Conservation (phyloP, 306 rosid species). For the Vigna mungo region DNA sequence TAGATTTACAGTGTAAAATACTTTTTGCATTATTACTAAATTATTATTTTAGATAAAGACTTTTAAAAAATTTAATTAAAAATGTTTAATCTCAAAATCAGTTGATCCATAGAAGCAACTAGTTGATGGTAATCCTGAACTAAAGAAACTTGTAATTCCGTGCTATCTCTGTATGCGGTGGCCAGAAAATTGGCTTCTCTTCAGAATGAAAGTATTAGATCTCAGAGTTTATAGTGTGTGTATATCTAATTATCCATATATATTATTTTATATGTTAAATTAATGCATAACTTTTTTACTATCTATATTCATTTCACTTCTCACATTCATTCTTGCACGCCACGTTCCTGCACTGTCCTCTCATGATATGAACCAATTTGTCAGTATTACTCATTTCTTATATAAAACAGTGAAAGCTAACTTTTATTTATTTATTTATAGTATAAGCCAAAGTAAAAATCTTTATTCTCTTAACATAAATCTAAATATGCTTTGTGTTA, state of each 20-base stretch:
- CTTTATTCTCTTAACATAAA: slow-evolving; percentile 3
- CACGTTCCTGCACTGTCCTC: slow-evolving; percentile 4
- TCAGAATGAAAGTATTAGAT: neutral
- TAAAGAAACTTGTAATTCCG: neutral
- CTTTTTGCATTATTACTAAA: neutral
- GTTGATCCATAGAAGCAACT: neutral
- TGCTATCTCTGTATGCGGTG: neutral
- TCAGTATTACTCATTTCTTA: slow-evolving; percentile 9
- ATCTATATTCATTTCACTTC: neutral
- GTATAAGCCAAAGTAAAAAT: slow-evolving; percentile 29
- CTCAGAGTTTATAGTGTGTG: neutral
- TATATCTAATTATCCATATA: neutral
- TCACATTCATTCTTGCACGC: slow-evolving; percentile 37
- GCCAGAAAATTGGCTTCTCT: neutral
- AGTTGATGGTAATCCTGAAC: neutral
- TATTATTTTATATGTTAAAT: neutral
- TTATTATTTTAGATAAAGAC: neutral
- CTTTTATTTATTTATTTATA: slow-evolving; percentile 10
- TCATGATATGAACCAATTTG: slow-evolving; percentile 11
- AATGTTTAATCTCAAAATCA: neutral
- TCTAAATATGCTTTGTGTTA: slow-evolving; percentile 32
- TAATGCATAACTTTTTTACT: too few relatives aligned
- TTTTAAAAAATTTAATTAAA: neutral
- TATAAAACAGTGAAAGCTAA: slow-evolving; percentile 23
- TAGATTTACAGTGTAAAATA: too few relatives aligned